Evolutionary conservation across 805 yeast genomes (phyloP), one percentile per base, ranked within the genome.

Genomic region (Ogataea paraovalis): DNA sequence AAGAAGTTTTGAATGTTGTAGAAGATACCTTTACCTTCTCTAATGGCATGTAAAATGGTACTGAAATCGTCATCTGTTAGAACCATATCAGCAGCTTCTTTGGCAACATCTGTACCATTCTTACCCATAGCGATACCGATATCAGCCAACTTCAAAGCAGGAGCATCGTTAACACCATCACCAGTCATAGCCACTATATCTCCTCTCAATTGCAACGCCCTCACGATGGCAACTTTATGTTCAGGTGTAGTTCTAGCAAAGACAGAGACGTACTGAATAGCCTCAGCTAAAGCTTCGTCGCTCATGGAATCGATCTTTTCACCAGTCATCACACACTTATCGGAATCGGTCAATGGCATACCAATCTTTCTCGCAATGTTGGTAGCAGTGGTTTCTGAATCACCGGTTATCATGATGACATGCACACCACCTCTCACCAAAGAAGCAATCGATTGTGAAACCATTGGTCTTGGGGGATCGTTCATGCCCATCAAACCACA

Each of bases 171-270:
- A 13, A 92, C 97, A 69, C 98, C 98, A 69, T 91, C 98, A 57
- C 99, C 99, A n/a, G 98, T 91, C 97, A 92, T 91, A 21, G 97
- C 99, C 44, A 92, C 98, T 52, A 92, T 83, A 65, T 92, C 96
- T 44, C 97, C 97, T 63, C 96, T 79, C 64, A 80, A 78, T 65
- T 91, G 96, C 53, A 91, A 74, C 0, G 97, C 97, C 60, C 86
- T 81, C 30, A 91, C 96, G 66, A 91, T 91, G 50, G 86, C 77
- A 52, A 91, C 84, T 64, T 91, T 91, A 67, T 91, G 96, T 63
- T 90, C 96, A 1, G 97, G 97, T 1, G 97, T 85, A 8, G 97
- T 90, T 72, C 97, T 82, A 5, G 97, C 97, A 74, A 91, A 90
- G 3, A 90, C 87, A 27, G 92, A 83, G 30, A 92, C 96, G 55